phyloP scores from a whole-genome alignment of 2,329 filamentous ascomycete genomes.

The Dothideomycetes sp. region DNA sequence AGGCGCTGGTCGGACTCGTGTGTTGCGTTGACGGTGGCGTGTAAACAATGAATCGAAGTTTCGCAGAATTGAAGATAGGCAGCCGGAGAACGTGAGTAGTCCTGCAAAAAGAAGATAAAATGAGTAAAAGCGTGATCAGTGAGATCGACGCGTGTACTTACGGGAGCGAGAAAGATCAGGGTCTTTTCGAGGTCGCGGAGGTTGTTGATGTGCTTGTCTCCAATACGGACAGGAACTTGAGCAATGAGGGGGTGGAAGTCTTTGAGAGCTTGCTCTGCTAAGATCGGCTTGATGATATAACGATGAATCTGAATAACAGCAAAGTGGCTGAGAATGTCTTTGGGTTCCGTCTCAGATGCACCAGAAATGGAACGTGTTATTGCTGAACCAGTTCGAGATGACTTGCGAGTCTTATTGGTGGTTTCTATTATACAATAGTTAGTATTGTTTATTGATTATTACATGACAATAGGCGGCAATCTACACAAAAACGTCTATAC shows the following conservation, averaged over 20 bases:
- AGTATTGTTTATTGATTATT: conserved; percentile 3
- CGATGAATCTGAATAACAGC: conserved; percentile 71
- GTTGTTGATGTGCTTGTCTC: conserved; percentile 76
- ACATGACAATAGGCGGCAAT: no score
- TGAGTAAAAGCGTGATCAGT: conserved; percentile 54
- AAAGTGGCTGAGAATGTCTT: conserved; percentile 53
- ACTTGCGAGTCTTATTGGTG: conserved; percentile 5
- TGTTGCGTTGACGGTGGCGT: conserved; percentile 77
- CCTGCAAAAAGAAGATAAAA: conserved; percentile 58
- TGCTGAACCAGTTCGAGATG: conserved; percentile 15
- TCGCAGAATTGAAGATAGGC: conserved; percentile 84
- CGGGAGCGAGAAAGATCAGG: conserved; percentile 78
- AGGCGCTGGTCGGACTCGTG: conserved; percentile 78
- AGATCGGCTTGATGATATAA: conserved; percentile 66
- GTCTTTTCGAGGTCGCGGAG: conserved; percentile 92
- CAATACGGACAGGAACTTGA: conserved; percentile 68
- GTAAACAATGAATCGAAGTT: conserved; percentile 79
- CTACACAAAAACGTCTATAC: no score
- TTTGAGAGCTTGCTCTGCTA: conserved; percentile 61
- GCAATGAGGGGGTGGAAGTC: conserved; percentile 72
- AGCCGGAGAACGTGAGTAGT: conserved; percentile 54
- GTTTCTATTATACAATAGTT: conserved; percentile 3
- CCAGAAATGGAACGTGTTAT: conserved; percentile 34
- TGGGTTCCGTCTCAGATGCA: conserved; percentile 29
- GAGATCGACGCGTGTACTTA: conserved; percentile 52